Evolutionary conservation across 306 rosid genomes (phyloP).

Genomic region (Medicago arabica): DNA sequence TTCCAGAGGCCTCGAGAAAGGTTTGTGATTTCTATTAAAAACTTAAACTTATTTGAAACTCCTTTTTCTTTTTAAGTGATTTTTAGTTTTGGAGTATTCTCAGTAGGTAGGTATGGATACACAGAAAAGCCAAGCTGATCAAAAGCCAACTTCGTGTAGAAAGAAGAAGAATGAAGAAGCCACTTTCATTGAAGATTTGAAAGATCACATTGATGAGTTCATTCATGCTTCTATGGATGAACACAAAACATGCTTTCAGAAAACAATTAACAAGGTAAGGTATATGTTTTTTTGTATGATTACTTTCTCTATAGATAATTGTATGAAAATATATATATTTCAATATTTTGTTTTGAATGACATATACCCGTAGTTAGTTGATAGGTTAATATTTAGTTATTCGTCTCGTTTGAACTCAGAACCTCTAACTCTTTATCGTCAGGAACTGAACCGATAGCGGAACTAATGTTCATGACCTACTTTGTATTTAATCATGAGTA

Average conservation of each 20-base stretch:
- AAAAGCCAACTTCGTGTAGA: conserved; percentile 58
- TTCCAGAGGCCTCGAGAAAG: background rate
- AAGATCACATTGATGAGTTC: conserved; percentile 89
- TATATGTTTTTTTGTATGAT: too few species aligned
- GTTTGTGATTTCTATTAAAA: background rate
- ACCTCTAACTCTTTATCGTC: too few species aligned
- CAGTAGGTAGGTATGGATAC: conserved; percentile 16
- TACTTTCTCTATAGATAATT: too few species aligned
- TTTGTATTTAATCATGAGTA: too few species aligned
- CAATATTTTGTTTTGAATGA: too few species aligned
- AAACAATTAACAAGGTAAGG: conserved; percentile 66
- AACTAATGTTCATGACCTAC: too few species aligned
- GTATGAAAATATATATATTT: too few species aligned
- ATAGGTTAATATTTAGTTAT: too few species aligned
- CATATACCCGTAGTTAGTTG: too few species aligned
- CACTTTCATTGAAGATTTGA: conserved; percentile 73
- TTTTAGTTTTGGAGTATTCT: background rate
- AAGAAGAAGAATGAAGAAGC: conserved; percentile 81
- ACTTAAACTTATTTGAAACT: background rate
- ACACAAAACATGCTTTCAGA: conserved; percentile 80
- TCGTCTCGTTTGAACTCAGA: too few species aligned
- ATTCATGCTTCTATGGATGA: conserved; percentile 85
- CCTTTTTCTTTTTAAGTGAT: background rate
- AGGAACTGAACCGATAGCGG: too few species aligned
- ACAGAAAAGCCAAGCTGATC: conserved; percentile 41